Conservation (phyloP, 148 eudicot genomes). For the Nepenthes gracilis region DNA sequence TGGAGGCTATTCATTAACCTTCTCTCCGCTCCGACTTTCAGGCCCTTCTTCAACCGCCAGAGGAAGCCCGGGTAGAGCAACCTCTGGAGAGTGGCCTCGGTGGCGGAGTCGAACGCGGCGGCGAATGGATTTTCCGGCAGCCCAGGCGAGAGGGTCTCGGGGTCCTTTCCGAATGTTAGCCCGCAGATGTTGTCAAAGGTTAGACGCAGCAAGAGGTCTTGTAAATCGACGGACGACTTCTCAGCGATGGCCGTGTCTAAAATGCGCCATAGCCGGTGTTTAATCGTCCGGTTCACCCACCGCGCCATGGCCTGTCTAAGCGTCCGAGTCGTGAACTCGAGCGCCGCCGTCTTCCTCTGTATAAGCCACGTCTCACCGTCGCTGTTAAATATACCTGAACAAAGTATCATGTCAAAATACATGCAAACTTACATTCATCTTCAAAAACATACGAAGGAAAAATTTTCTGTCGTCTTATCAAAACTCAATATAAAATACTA, state of each 20-base stretch:
- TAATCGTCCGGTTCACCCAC: constrained; percentile 84
- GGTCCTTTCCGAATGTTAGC: constrained; percentile 77
- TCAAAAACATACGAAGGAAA: too few species aligned
- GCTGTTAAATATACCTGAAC: constrained; percentile 59
- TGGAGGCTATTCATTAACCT: constrained; percentile 37
- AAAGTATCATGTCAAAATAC: too few species aligned
- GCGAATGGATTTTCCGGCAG: constrained; percentile 70
- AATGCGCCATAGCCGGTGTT: constrained; percentile 59
- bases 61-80: constrained; percentile 58
- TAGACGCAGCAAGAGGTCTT: constrained; percentile 45
- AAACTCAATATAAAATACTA: too few species aligned
- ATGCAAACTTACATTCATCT: too few species aligned
- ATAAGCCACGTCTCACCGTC: constrained; percentile 86
- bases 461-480: too few species aligned
- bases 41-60: constrained; percentile 51
- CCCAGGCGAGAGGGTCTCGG: constrained; percentile 56
- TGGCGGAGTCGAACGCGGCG: constrained; percentile 61
- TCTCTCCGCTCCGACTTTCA: constrained; percentile 48
- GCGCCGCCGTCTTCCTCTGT: constrained; percentile 84
- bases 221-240: constrained; percentile 44
- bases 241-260: constrained; percentile 39
- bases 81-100: constrained; percentile 71
- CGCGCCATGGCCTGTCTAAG: constrained; percentile 83
- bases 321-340: constrained; percentile 80
- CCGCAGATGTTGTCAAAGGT: constrained; percentile 91